Evolutionary conservation across 2,329 filamentous ascomycete species (phyloP).

Genomic region (Botrytis pseudocinerea): DNA sequence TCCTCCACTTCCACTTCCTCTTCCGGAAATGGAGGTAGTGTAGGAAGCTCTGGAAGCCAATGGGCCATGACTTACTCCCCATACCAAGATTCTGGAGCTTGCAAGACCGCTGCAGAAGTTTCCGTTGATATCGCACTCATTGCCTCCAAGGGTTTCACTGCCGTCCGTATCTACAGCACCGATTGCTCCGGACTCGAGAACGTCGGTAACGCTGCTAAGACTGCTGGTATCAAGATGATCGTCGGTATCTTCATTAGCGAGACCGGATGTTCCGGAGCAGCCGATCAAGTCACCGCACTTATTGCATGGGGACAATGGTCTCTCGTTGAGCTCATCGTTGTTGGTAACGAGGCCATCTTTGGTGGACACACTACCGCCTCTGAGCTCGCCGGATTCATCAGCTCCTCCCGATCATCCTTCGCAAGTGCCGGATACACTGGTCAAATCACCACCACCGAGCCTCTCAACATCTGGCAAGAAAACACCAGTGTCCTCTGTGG

Average conservation of each 20-base stretch:
- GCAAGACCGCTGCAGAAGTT: conserved; percentile 64
- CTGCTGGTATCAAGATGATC: conserved; percentile 74
- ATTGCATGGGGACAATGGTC: conserved; percentile 72
- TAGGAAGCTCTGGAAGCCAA: conserved; percentile 41
- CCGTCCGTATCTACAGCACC: conserved; percentile 83
- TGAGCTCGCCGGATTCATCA: conserved; percentile 71
- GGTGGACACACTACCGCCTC: conserved; percentile 64
- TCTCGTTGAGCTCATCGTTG: conserved; percentile 74
- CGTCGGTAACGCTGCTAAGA: conserved; percentile 68
- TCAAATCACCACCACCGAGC: conserved; percentile 81
- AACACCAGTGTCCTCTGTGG: conserved; percentile 65
- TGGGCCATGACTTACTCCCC: conserved; percentile 82
- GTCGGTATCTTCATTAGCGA: conserved; percentile 82
- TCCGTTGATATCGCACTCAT: conserved; percentile 61
- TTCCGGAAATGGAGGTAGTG: conserved; percentile 29
- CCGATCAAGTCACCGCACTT: conserved; percentile 69
- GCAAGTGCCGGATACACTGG: conserved; percentile 66
- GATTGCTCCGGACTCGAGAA: conserved; percentile 81
- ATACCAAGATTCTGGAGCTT: conserved; percentile 59
- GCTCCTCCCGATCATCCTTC: conserved; percentile 64
- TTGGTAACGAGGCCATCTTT: conserved; percentile 91
- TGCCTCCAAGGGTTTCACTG: conserved; percentile 64
- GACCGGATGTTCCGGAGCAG: conserved; percentile 59
- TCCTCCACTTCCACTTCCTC: conserved; percentile 51
- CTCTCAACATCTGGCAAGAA: conserved; percentile 72